phyloP scores from a whole-genome alignment of 106 monocot genomes.

The Ottelia alismoides region DNA sequence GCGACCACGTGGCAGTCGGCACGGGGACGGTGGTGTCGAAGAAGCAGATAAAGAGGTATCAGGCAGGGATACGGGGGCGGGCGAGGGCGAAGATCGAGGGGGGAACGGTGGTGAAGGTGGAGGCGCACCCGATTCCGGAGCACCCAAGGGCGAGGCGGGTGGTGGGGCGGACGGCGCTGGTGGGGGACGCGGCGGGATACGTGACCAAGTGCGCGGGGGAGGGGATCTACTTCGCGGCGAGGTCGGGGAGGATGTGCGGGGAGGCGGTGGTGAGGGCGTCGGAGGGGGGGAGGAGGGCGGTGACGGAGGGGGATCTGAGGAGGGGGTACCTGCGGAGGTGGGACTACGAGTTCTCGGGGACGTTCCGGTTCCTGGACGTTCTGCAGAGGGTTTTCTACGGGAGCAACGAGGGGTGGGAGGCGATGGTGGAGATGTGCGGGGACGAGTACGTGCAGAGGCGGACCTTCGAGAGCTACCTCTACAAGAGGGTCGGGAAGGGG shows the following conservation, averaged over 20 bases:
- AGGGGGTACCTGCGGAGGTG: no score
- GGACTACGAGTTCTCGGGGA: conserved; percentile 35
- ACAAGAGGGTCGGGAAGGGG: conserved; percentile 48
- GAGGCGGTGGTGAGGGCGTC: no score
- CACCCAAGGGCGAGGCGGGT: conserved; percentile 65
- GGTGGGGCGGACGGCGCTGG: conserved; percentile 42
- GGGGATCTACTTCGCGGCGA: no score
- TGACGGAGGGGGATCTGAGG: no score
- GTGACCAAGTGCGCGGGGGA: no score
- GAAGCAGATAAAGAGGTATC: no score
- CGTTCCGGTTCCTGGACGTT: conserved; percentile 53
- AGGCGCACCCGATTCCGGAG: conserved; percentile 74
- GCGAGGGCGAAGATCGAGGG: no score
- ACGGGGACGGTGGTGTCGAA: conserved; percentile 45
- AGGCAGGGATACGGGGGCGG: conserved; percentile 20
- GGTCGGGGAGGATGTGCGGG: no score
- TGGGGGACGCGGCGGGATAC: no score
- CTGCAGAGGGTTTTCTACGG: no score
- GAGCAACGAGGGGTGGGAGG: no score
- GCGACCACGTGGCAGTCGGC: conserved; percentile 68
- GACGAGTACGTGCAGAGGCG: conserved; percentile 83
- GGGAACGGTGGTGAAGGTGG: conserved; percentile 46
- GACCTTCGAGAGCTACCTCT: conserved; percentile 80
- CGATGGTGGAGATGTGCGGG: conserved; percentile 76
- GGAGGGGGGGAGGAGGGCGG: no score